phyloP scores from a whole-genome alignment of 352 stramenopile species.

The Globisporangium echinulatum region DNA sequence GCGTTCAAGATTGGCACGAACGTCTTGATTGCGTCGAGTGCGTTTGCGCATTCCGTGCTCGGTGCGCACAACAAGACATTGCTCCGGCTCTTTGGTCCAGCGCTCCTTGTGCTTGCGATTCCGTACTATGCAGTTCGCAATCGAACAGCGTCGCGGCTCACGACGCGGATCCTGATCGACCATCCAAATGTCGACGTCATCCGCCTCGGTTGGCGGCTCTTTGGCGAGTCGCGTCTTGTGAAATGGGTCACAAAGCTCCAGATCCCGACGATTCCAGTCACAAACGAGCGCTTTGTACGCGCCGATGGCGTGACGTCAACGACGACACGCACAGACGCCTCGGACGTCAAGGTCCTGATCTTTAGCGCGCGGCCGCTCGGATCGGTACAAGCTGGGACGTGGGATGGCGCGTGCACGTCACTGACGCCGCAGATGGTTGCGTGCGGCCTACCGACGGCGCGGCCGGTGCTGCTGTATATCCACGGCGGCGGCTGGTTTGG shows the following conservation, averaged over 20 bases:
- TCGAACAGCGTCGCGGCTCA: slow-evolving; percentile 60
- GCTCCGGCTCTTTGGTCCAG: slow-evolving; percentile 45
- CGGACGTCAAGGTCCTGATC: slow-evolving; percentile 67
- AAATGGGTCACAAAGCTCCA: slow-evolving; percentile 58
- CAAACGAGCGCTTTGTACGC: slow-evolving; percentile 57
- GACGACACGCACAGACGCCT: slow-evolving; percentile 25
- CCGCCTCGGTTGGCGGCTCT: slow-evolving; percentile 76
- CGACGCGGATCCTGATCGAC: slow-evolving; percentile 75
- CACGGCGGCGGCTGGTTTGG: slow-evolving; percentile 85
- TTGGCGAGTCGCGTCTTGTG: slow-evolving; percentile 75
- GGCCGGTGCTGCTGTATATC: slow-evolving; percentile 80
- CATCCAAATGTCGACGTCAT: slow-evolving; percentile 81
- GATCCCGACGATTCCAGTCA: slow-evolving; percentile 55
- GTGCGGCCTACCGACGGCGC: slow-evolving; percentile 56
- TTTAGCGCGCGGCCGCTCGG: slow-evolving; percentile 62
- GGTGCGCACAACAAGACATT: slow-evolving; percentile 58
- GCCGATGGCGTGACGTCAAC: slow-evolving; percentile 29
- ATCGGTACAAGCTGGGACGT: slow-evolving; percentile 62
- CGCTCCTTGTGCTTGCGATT: slow-evolving; percentile 59
- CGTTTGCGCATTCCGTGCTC: slow-evolving; percentile 70
- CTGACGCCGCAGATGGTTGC: slow-evolving; percentile 61
- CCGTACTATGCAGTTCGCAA: slow-evolving; percentile 83
- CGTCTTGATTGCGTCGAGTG: slow-evolving; percentile 68
- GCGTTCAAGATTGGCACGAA: slow-evolving; percentile 81
- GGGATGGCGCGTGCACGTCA: slow-evolving; percentile 42